These are phyloP conservation scores for Zymoseptoria ardabiliae DNA, from an alignment of 2,329 filamentous ascomycete genomes.

Conservation along the genomic window DNA sequence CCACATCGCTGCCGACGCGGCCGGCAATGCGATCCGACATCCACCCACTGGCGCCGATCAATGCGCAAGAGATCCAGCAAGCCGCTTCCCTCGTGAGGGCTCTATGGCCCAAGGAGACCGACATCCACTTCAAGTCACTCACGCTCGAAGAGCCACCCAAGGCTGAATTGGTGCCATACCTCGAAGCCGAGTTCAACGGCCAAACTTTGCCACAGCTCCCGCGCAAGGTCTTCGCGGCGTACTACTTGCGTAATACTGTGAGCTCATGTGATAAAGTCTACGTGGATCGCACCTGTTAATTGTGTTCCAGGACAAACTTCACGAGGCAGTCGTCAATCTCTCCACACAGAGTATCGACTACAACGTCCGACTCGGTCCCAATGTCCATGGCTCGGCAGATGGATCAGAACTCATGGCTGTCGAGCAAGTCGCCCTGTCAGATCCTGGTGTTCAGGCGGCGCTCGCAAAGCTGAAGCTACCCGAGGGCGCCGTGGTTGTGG, in stretches of 20 bases:
- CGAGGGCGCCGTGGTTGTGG: slow-evolving; percentile 48
- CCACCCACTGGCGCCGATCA: slow-evolving; percentile 57
- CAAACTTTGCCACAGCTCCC: slow-evolving; percentile 41
- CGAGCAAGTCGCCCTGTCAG: slow-evolving; percentile 49
- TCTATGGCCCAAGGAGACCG: slow-evolving; percentile 49
- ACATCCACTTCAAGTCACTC: slow-evolving; percentile 59
- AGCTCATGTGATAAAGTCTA: slow-evolving; percentile 16
- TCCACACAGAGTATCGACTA: slow-evolving; percentile 44
- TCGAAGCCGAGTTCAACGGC: slow-evolving; percentile 27
- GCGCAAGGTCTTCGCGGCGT: slow-evolving; percentile 43
- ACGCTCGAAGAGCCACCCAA: slow-evolving; percentile 36
- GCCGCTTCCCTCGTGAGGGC: slow-evolving; percentile 44
- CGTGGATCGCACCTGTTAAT: not conserved
- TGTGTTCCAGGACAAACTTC: slow-evolving; percentile 49
- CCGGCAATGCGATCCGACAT: slow-evolving; percentile 17
- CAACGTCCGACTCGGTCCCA: slow-evolving; percentile 52
- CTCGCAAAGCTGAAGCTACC: slow-evolving; percentile 54
- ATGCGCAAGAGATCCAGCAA: slow-evolving; percentile 49
- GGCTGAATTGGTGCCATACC: slow-evolving; percentile 25
- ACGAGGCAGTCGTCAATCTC: slow-evolving; percentile 54
- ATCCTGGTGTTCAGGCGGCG: slow-evolving; percentile 51
- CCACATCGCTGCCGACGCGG: slow-evolving; percentile 19
- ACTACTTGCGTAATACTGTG: slow-evolving; percentile 55
- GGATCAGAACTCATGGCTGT: slow-evolving; percentile 53
- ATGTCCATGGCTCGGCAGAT: slow-evolving; percentile 52